Base-by-base conservation (phyloP, 78 protist genomes). In the Dictyostelium discoideum region DNA sequence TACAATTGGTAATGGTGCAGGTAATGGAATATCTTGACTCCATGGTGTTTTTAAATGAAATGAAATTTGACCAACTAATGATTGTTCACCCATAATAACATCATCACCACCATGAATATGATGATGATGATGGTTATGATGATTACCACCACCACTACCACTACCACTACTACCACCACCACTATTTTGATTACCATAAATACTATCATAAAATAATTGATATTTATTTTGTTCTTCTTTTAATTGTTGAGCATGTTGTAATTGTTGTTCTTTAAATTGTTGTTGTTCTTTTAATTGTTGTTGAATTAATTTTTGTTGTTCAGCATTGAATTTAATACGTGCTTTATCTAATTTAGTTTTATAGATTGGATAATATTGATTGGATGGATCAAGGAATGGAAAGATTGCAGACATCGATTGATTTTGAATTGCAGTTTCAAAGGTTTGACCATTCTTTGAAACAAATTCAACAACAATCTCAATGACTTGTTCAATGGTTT, bases 381-480 rank as follows among this genome's bases (percentile, higher is more conserved):
- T 20, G 5, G 37, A 11, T 8, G 83, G 85, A 26, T 90, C 84
- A 5, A 82, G 9, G 57, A 90, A 90, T 24, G 95, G 72, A 24
- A 90, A 90, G 7, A 90, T 63, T 7, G 40, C n/a, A 37, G 39
- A 22, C 29, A 90, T 8, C 11, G 95, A 80, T 42, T 90, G 95
- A 32, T 74, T 83, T 44, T 80, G 81, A n/a, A 90, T 82, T 7
- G 84, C 76, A 48, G 13, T 72, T 73, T 90, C 95, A 82, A 90
- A 90, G 9, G 87, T 50, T 22, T 60, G 77, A 39, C 95, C 95
- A 82, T 90, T 90, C 69, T 87, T 80, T 16, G 86, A 74, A 9
- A 90, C 95, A 82, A 90, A 90, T n/a, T 90, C 95, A 39, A 90
- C 88, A 13, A 90, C 85, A 10, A 90, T 22, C 11, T 69, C 95